Evolutionary conservation across 306 rosid genomes (phyloP), one percentile per base, ranked within the genome.

Genomic region (Trichosanthes truncata): DNA sequence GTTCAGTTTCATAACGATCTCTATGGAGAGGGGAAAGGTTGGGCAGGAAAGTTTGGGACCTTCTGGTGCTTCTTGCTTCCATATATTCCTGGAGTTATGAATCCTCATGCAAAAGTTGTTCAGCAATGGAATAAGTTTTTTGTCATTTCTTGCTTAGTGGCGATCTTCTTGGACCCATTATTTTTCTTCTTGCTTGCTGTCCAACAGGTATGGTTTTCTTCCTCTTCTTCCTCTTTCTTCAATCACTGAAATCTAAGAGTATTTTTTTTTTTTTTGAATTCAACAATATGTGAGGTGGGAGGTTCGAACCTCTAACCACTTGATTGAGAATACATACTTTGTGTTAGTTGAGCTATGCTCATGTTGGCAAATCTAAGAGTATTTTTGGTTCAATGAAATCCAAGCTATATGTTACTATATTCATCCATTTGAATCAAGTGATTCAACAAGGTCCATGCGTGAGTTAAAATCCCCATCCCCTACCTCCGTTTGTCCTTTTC

Each of bases 1-100:
- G 14, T 84, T 63, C 69, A 51, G 55, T 81, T n/a, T 76, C 96
- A 88, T 74, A 88, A 83, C 78, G 88, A 83, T 84, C 80, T 90
- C 52, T 92, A 89, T 81, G 97, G 94, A 31, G 98, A 88, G 67
- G 97, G 96, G 53, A 92, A 89, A 83, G 97, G 98, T 52, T 88
- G 89, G 65, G 91, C 84, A 0, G 85, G 84, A 83, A 92, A 83
- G 79, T 83, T 86, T 81, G 36, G 25, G 78, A 83, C 94, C 62
- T 90, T 80, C 78, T 82, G 51, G 78, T 88, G 93, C 60, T 92
- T 81, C 78, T 83, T 86, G 84, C 57, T 66, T 84, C 82, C 87
- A 51, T 82, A 59, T 82, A 81, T 92, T 84, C 93, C 92, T 56
- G 93, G 93, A 81, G 90, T 92, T 68, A 90, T 92, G 88, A 92